Evolutionary conservation across 2,329 filamentous ascomycete genomes (phyloP).

Genomic region (Pseudopithomyces chartarum): DNA sequence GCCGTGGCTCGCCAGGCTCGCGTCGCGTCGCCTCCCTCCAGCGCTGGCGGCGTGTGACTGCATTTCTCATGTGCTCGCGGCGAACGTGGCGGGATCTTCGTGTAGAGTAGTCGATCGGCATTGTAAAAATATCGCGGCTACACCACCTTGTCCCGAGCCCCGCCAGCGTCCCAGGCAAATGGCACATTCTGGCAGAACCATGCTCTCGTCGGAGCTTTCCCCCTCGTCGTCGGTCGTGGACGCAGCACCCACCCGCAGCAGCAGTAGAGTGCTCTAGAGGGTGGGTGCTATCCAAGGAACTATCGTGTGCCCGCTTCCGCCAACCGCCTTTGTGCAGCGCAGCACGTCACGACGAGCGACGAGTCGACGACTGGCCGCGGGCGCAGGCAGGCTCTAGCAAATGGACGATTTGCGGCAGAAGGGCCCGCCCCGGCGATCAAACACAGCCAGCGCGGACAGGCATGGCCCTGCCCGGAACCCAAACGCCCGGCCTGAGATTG

Average conservation of each 20-base stretch:
- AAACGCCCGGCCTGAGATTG: constrained; percentile 18
- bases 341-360: constrained; percentile 34
- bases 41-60: background rate
- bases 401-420: constrained; percentile 4
- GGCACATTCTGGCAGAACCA: too few species aligned
- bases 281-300: background rate
- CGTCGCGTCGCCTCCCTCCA: background rate
- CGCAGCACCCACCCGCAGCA: background rate
- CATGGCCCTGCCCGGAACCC: constrained; percentile 24
- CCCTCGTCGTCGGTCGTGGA: too few species aligned
- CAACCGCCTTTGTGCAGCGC: constrained; percentile 4
- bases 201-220: too few species aligned
- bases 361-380: constrained; percentile 15
- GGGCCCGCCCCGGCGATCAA: constrained; percentile 33
- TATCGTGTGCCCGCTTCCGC: background rate
- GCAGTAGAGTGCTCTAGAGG: background rate
- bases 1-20: too few species aligned
- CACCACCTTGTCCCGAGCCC: background rate
- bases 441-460: constrained; percentile 25
- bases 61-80: background rate
- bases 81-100: constrained; percentile 5
- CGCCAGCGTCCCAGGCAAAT: background rate
- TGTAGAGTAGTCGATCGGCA: constrained; percentile 2
- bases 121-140: constrained; percentile 2
- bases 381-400: background rate